Evolutionary conservation across 225 moss, liverwort and hornwort genomes (phyloP), one percentile per base, ranked within the genome.

Genomic region (Asterella californica): DNA sequence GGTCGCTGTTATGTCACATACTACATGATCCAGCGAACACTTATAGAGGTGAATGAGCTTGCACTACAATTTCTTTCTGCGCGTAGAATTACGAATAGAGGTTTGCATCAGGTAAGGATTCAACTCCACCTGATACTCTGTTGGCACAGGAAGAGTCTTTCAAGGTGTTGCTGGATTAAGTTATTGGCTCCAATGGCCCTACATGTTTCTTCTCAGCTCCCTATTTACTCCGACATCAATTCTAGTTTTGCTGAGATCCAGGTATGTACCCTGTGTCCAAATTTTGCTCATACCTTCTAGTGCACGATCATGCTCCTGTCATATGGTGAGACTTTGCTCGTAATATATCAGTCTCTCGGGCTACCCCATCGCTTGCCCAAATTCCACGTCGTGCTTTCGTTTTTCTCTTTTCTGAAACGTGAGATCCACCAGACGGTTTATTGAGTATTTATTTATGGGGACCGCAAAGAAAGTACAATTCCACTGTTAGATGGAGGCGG

Each of bases 141-240:
- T 86, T 45, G 96, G 96, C 81, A 85, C 96, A 84, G 62, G 67
- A 73, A 0, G 79, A 96, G 93, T 83, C 86, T 90, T 57, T 81
- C 78, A 70, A 96, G 77, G 80, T 93, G 96, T 74, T 83, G 83
- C 70, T 82, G 77, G 12, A 85, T 88, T 78, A 90, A 94, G 82
- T 96, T 96, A 86, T 93, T 96, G 45, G 93, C 96, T 69, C 96
- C 96, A 60, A 96, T 96, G 21, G 93, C 91, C 87, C 89, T 84
- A 81, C 96, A 96, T 65, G 96, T 90, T 77, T 92, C 92, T 47
- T 60, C 96, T 88, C 83, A 92, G 69, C 83, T 86, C 81, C 11
- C 82, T 82, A 75, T 92, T 81, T 79, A 87, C 37, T 68, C 84
- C 19, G 93, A 93, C 59, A 86, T 90, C 88, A 86, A 79, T 70